A percentile compares a stretch with the other conserved stretches of the same genome.
Conservation (phyloP, 106 monocot genomes). For the Triglochin maritima region DNA sequence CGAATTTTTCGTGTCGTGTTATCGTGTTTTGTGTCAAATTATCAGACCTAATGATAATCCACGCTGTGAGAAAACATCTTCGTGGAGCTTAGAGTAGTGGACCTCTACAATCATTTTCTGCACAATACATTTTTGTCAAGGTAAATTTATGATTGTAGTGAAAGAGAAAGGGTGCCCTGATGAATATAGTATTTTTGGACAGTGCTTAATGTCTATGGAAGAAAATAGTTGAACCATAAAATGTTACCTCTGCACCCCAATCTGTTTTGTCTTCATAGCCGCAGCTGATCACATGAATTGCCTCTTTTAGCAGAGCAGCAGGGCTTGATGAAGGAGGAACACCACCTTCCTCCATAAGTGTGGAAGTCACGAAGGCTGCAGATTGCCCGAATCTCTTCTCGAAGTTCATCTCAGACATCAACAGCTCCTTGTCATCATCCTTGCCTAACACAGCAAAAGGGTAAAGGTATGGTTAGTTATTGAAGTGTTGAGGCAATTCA, state of each 20-base stretch:
- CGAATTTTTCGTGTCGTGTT: no score
- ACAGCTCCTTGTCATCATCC: constrained; percentile 59
- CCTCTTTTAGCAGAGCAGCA: constrained; percentile 84
- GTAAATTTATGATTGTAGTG: background rate
- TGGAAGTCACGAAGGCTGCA: constrained; percentile 84
- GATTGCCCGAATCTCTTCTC: constrained; percentile 95
- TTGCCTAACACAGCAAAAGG: constrained; percentile 19
- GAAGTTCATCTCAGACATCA: constrained; percentile 87
- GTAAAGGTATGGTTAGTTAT: background rate
- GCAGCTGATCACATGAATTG: constrained; percentile 97
- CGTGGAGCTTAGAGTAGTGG: no score
- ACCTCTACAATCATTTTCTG: no score
- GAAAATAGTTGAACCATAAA: background rate
- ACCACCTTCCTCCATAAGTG: constrained; percentile 91
- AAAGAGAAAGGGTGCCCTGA: background rate
- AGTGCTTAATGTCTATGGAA: background rate
- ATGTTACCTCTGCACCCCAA: constrained; percentile 84
- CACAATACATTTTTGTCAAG: no score
- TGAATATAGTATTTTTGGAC: background rate
- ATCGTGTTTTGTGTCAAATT: no score
- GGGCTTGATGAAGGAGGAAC: constrained; percentile 88
- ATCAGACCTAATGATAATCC: no score
- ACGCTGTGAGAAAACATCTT: no score
- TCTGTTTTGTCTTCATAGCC: constrained; percentile 96
- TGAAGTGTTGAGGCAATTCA: background rate